Evolutionary conservation across 495 filamentous ascomycete species (phyloP), one percentile per base, ranked within the genome.

Genomic region (Aspergillus egyptiacus): DNA sequence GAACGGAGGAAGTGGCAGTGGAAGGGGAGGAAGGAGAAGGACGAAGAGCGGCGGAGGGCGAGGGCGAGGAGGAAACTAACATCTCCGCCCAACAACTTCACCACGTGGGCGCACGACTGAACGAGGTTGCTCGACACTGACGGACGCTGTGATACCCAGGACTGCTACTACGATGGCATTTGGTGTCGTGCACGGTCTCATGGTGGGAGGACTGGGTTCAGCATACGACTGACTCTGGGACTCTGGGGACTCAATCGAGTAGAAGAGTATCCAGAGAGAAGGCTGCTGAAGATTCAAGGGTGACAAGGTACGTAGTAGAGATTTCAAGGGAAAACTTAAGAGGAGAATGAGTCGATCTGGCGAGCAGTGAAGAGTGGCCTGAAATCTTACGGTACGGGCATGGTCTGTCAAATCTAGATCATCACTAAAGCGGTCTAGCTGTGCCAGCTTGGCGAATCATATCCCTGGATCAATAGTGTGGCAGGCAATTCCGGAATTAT

Each of bases 31-130:
- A 54, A 53, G 60, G 52, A 43, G 64, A 56, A 51, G 60, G 53
- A 36, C 64, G 68, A 52, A 70, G 56, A 31, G 67, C 58, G 49
- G 62, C 60, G 46, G 70, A 74, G 24, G 71, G 66, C 42, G 73
- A 74, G 37, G 71, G 65, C 53, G 73, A 74, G 15, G 73, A 74
- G 15, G 74, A 71, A 53, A 68, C 69, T 57, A 77, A 63, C 72
- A 77, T 76, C 50, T 61, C 56, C 57, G 57, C 55, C 57, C 62
- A 62, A 60, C 61, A 64, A 63, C 54, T 53, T 54, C 58, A 67
- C 68, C 69, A 71, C 68, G 68, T 71, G 67, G 68, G 70, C 60
- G 63, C 62, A 72, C 61, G 62, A 68, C 58, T 70, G 56, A 60
- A 69, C 61, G 64, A 60, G 55, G 61, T 59, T 59, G 48, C 41